Percentiles rank a stretch among this genome's conserved stretches.
Evolutionary conservation across 345 rosid species (phyloP).

Genomic region (Cardamine resedifolia): DNA sequence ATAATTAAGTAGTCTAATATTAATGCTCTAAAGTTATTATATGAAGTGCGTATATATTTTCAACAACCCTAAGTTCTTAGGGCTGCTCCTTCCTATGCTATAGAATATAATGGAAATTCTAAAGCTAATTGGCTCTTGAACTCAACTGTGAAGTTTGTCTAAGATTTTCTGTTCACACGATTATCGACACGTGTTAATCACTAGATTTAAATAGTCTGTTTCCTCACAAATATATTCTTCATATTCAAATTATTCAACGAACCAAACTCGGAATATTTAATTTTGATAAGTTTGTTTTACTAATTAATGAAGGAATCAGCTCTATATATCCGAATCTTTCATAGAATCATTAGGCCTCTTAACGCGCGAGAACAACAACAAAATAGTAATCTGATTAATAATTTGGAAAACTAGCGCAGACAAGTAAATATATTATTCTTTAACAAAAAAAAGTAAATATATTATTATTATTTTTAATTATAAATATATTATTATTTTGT

Average conservation of each 20-base stretch:
- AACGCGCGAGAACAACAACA: neutral
- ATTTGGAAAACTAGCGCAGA: neutral
- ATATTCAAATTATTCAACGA: constrained; percentile 3
- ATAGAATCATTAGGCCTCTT: neutral
- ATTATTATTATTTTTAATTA: too few species aligned
- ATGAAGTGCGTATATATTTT: constrained; percentile 8
- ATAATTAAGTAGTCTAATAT: neutral
- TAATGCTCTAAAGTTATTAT: constrained; percentile 17
- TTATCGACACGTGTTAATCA: constrained; percentile 30
- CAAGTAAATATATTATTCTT: neutral
- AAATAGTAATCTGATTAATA: too few species aligned
- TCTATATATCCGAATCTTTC: constrained; percentile 14
- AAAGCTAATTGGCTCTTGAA: constrained; percentile 29
- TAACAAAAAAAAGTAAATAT: neutral
- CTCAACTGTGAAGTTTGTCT: constrained; percentile 19
- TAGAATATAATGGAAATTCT: neutral
- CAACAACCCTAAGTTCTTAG: constrained; percentile 30
- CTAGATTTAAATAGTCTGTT: neutral
- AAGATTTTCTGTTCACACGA: constrained; percentile 1
- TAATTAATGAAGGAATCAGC: neutral
- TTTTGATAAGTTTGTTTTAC: neutral
- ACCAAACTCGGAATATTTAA: neutral
- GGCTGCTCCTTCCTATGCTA: constrained; percentile 18
- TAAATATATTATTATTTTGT: too few species aligned
- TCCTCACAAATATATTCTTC: neutral